These are phyloP conservation scores for Hordeum pubiflorum DNA, from an alignment of 202 grass and related monocot genomes.

Conservation along the genomic window DNA sequence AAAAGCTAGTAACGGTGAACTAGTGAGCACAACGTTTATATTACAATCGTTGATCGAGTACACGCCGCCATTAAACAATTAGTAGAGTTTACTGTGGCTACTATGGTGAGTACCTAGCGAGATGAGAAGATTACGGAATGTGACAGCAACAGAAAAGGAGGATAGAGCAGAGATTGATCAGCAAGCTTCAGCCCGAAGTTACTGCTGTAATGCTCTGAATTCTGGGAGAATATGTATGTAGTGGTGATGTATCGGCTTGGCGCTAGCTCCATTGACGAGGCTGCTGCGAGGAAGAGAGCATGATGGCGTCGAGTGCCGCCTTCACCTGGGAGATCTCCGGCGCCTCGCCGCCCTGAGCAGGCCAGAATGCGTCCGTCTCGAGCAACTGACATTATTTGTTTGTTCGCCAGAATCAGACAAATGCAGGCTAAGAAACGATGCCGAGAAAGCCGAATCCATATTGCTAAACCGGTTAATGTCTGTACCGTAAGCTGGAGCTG, in stretches of 20 bases:
- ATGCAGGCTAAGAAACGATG: not conserved
- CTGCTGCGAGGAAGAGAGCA: slow-evolving; percentile 11
- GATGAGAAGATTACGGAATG: not conserved
- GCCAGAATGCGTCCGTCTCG: slow-evolving; percentile 65
- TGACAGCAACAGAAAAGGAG: not conserved
- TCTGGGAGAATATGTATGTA: not conserved
- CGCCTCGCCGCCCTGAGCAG: slow-evolving; percentile 31
- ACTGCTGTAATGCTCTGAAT: not conserved
- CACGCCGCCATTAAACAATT: not conserved
- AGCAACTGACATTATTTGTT: slow-evolving; percentile 22
- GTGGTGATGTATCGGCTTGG: not conserved
- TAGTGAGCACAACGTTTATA: not conserved
- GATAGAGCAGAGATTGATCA: not conserved
- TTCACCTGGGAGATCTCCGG: slow-evolving; percentile 46
- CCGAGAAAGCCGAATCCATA: too few species aligned
- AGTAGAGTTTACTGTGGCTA: not conserved
- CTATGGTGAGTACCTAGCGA: not conserved
- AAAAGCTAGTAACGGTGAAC: too few species aligned
- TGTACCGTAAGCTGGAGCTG: slow-evolving; percentile 58
- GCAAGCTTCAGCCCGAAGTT: not conserved
- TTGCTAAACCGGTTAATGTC: not conserved
- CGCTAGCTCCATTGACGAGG: not conserved
- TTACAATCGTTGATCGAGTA: not conserved
- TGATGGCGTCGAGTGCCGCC: slow-evolving; percentile 50
- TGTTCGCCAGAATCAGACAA: not conserved